Evolutionary conservation across 2,329 filamentous ascomycete genomes (phyloP).

Genomic region (Diplocarpon rosae): DNA sequence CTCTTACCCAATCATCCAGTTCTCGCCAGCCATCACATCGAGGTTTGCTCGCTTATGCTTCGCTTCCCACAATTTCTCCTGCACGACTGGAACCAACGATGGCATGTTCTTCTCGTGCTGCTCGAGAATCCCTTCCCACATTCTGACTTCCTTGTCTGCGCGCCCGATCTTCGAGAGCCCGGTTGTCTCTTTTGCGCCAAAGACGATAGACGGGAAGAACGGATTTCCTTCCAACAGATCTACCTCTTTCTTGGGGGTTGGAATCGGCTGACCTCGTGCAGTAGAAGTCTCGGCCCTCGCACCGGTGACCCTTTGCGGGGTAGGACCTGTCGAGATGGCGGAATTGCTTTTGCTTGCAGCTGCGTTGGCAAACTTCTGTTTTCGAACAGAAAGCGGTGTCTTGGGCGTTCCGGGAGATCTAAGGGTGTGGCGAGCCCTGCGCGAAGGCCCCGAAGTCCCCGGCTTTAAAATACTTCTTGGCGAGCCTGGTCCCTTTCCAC

Average conservation of each 20-base stretch:
- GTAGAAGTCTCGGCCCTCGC: neutral
- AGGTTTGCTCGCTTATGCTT: neutral
- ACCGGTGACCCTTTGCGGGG: neutral
- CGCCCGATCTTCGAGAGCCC: slow-evolving; percentile 12
- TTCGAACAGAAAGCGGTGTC: too few relatives aligned
- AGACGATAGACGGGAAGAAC: slow-evolving; percentile 7
- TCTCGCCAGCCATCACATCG: too few relatives aligned
- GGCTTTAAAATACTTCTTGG: too few relatives aligned
- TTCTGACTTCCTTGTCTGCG: slow-evolving; percentile 9
- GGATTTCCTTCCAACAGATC: neutral
- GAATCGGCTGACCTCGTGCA: neutral
- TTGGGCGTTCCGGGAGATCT: too few relatives aligned
- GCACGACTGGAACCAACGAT: slow-evolving; percentile 8
- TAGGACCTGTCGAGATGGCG: too few relatives aligned
- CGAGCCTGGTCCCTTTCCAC: too few relatives aligned
- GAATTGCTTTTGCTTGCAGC: too few relatives aligned
- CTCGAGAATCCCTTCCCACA: slow-evolving; percentile 10
- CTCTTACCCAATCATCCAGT: too few relatives aligned
- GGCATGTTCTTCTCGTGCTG: slow-evolving; percentile 8
- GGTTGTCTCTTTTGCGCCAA: slow-evolving; percentile 10
- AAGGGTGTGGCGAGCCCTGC: too few relatives aligned
- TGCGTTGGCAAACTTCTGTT: too few relatives aligned
- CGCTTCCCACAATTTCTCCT: slow-evolving; percentile 5
- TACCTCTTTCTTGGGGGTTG: neutral
- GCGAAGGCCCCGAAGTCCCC: too few relatives aligned